Evolutionary conservation across 345 rosid species (phyloP), one percentile per base, ranked within the genome.

Genomic region (Murraya koenigii): DNA sequence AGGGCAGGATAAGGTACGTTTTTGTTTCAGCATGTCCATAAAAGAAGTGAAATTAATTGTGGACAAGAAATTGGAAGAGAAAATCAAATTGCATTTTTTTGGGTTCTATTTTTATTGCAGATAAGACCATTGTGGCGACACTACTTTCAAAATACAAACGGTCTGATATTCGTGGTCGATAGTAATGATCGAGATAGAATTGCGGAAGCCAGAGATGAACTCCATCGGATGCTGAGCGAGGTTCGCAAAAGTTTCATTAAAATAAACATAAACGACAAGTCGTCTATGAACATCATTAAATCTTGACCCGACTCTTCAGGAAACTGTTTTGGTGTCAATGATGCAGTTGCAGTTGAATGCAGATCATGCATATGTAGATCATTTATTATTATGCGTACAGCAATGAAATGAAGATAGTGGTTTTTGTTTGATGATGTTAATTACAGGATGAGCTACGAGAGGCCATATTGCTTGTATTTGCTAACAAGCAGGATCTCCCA

Each of bases 401-500:
- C 52, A n/a, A 19, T 8, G 20, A 19, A 49, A 23, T 68, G 23
- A 28, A 69, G 1, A 28, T 4, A 30, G 54, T 64, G 23, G 15
- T 56, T 25, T 32, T 19, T 6, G 17, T 44, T 30, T 3, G 4
- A 30, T 19, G 4, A 13, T 13, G 17, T 11, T 3, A 44, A 44
- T 10, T 84, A 56, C 79, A 89, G 93, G 87, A 83, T 1, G 93
- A 89, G 75, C 83, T 91, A 10, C 86, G 88, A 0, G 87, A 80
- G 9, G 89, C 92, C 20, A 78, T 77, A 10, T 71, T 89, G 56
- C 92, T 89, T n/a, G 89, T 89, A 54, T 89, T 91, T 66, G 93
- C 95, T 0, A 91, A 91, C 75, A 91, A 91, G 84, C 91, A 89
- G 78, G 95, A 91, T 78, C 88, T 91, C 78, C 90, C 95, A 14